These are phyloP conservation scores for Scenedesmus sp. DNA, from an alignment of 163 green algal genomes.

Conservation along the genomic window DNA sequence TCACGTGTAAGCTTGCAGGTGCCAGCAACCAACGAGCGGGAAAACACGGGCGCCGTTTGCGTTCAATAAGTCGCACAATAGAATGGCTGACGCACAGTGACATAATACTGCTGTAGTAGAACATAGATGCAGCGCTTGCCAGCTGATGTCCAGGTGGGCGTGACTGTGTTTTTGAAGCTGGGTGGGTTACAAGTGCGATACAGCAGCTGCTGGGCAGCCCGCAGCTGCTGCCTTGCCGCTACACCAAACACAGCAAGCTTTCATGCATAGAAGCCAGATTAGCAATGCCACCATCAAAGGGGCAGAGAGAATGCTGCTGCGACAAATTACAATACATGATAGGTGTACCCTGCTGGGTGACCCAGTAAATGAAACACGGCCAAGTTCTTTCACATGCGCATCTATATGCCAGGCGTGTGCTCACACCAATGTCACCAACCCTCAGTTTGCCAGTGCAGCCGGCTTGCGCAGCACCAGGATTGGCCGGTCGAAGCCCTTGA, in stretches of 20 bases:
- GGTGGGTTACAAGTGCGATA: background rate
- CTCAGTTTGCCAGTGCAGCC: background rate
- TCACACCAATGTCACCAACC: background rate
- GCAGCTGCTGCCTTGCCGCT: background rate
- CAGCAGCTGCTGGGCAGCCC: too few species aligned
- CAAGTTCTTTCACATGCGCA: background rate
- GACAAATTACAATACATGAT: background rate
- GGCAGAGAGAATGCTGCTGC: background rate
- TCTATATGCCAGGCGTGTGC: background rate
- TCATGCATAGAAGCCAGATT: too few species aligned
- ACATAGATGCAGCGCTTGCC: too few species aligned
- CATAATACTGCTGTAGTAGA: too few species aligned
- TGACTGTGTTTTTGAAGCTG: background rate
- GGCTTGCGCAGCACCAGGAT: slow-evolving; percentile 65
- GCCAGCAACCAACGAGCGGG: background rate
- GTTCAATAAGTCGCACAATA: background rate
- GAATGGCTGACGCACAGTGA: too few species aligned
- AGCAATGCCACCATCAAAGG: background rate
- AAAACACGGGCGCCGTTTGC: slow-evolving; percentile 1
- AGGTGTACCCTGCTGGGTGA: background rate
- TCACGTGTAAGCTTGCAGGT: background rate
- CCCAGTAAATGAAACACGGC: too few species aligned
- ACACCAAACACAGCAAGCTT: background rate
- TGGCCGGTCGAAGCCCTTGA: slow-evolving; percentile 68
- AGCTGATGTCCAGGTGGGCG: background rate